Base-by-base conservation (phyloP, 306 rosid species). In the Cucurbita moschata region DNA sequence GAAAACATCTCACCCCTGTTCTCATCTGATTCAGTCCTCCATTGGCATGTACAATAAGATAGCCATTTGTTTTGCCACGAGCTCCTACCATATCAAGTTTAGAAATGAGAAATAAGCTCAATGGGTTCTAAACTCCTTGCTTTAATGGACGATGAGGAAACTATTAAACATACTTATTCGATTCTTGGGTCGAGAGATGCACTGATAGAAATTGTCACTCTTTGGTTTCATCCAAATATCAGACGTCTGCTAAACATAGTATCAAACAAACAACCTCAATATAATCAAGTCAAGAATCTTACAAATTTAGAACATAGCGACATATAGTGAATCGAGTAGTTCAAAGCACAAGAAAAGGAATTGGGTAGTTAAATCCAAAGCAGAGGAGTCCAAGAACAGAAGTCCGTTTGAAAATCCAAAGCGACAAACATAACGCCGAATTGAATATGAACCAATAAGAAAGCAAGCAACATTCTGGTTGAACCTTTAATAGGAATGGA, bases 21-120 rank as follows among this genome's bases (percentile, higher is more conserved):
- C 99, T 91, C 99, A 95, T 95, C 82, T 95, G 99, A 83, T 95
- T 95, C 88, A 95, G 81, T 77, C 99, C 99, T 67, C 99, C 99
- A 63, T 95, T 95, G 66, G 99, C 96, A 83, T 95, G 97, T 75
- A 89, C 87, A 67, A 95, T 84, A 78, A 95, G 83, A 84, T 91
- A 95, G 61, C 99, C 99, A 79, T 85, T 91, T 18, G 91, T 86
- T 73, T 84, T 89, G 35, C 86, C 63, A 10, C 74, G 67, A 14
- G 81, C 30, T n/a, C 78, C 99, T 95, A 75, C 15, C 57, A 58
- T 46, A 46, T 60, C 71, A 30, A 71, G 11, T 58, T 14, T 66
- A 63, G 64, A 54, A 30, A 2, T 37, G 26, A 70, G 72, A 39
- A 70, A 52, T 15, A 73, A 71, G 12, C 13, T 4, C 78, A 76